Percentiles rank a stretch among this genome's conserved stretches.
These are phyloP conservation scores for Aspergillaceae sp. DNA, from an alignment of 2,329 filamentous ascomycete species.

Conservation along the genomic window DNA sequence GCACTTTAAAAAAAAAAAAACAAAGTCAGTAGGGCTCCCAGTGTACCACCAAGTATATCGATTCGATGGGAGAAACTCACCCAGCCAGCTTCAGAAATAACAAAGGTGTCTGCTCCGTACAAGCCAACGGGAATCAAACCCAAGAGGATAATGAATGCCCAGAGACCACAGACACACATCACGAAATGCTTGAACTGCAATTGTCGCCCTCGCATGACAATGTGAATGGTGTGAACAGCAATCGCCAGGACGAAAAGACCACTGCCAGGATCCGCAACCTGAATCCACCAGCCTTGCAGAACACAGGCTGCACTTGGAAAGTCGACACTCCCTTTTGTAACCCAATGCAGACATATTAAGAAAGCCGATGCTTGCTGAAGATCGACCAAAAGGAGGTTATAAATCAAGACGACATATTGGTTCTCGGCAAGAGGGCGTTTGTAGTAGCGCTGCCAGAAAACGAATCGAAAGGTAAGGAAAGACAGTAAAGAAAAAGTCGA, in stretches of 20 bases:
- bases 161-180: slow-evolving; percentile 34
- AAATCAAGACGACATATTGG: slow-evolving; percentile 46
- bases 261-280: slow-evolving; percentile 43
- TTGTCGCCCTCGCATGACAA: slow-evolving; percentile 41
- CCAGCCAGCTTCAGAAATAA: slow-evolving; percentile 43
- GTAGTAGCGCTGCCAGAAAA: slow-evolving; percentile 39
- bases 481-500: slow-evolving; percentile 23
- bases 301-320: slow-evolving; percentile 39
- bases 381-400: slow-evolving; percentile 44
- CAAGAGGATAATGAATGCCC: slow-evolving; percentile 39
- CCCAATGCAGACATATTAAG: slow-evolving; percentile 39
- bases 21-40: not conserved
- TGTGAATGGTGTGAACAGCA: slow-evolving; percentile 44
- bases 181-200: slow-evolving; percentile 38
- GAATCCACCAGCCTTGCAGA: slow-evolving; percentile 44
- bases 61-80: slow-evolving; percentile 23
- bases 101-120: slow-evolving; percentile 34
- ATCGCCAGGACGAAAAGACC: slow-evolving; percentile 46
- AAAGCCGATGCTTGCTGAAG: slow-evolving; percentile 43
- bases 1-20: slow-evolving; percentile 34
- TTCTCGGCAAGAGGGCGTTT: slow-evolving; percentile 43
- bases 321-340: slow-evolving; percentile 32
- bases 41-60: not conserved
- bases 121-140: slow-evolving; percentile 40
- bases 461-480: slow-evolving; percentile 19